Percentiles rank a stretch among this genome's conserved stretches.
Evolutionary conservation across 768 basidiomycete species (phyloP).

Genomic region (Trametes cubensis): DNA sequence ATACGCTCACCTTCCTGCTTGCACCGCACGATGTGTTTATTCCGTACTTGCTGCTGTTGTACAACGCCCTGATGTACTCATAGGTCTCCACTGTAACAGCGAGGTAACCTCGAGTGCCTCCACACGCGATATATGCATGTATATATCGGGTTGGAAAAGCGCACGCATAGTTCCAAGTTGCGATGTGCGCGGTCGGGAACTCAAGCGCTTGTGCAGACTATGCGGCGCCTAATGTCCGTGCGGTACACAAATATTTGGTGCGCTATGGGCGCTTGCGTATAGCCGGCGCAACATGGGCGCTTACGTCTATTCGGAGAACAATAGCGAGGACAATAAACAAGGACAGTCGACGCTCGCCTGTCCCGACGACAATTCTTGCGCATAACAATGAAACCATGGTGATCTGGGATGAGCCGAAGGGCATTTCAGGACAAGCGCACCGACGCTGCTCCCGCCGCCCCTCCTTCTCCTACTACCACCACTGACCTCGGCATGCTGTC

Average conservation of each 20-base stretch:
- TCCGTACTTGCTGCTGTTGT: background rate
- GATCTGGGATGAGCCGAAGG: constrained; percentile 22
- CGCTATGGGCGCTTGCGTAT: background rate
- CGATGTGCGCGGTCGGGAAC: too few species aligned
- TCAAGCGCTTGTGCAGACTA: background rate
- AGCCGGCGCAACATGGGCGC: constrained; percentile 7
- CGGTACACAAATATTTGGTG: background rate
- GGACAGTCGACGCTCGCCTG: constrained; percentile 1
- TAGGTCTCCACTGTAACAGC: too few species aligned
- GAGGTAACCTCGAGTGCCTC: too few species aligned
- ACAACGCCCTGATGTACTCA: background rate
- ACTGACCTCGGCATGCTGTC: constrained; percentile 41
- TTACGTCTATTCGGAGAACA: constrained; percentile 18
- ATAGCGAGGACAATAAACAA: constrained; percentile 22
- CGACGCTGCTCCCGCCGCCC: constrained; percentile 9
- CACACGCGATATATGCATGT: background rate
- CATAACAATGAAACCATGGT: constrained; percentile 34
- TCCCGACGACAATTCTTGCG: constrained; percentile 14
- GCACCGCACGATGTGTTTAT: background rate
- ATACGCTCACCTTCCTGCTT: too few species aligned
- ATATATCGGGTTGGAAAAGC: background rate
- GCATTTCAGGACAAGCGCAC: constrained; percentile 23
- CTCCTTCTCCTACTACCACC: constrained; percentile 18
- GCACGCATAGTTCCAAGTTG: too few species aligned
- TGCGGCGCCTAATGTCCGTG: background rate